Evolutionary conservation across 768 basidiomycete genomes (phyloP).

Genomic region (Cubamyces lactineus): DNA sequence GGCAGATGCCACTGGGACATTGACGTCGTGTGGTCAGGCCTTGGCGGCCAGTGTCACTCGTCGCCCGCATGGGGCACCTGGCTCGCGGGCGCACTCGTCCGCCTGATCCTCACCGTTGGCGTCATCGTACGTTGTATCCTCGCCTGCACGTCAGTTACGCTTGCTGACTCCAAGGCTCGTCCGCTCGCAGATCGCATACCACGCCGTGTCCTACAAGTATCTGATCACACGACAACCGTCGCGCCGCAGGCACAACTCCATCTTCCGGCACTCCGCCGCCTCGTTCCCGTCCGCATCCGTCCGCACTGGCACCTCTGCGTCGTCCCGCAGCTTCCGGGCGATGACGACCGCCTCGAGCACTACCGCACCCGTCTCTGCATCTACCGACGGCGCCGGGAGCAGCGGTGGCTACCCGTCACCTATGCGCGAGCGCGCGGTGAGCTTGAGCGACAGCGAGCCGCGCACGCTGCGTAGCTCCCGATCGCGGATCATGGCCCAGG

Average conservation of each 20-base stretch:
- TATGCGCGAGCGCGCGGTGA: conserved; percentile 14
- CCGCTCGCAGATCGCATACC: conserved; percentile 28
- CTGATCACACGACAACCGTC: conserved; percentile 29
- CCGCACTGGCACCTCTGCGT: conserved; percentile 13
- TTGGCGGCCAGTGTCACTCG: conserved; percentile 33
- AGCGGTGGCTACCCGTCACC: conserved; percentile 1
- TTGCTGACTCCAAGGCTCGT: neutral
- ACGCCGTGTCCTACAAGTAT: conserved; percentile 33
- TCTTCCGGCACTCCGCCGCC: conserved; percentile 24
- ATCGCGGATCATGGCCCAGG: conserved; percentile 26
- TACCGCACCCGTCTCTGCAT: conserved; percentile 17
- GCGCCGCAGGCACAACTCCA: conserved; percentile 25
- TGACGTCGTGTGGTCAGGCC: conserved; percentile 66
- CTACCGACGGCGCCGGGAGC: neutral
- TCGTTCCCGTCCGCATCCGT: conserved; percentile 23
- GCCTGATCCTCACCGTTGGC: conserved; percentile 54
- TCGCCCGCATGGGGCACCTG: conserved; percentile 54
- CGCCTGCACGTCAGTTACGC: neutral
- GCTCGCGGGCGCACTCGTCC: conserved; percentile 55
- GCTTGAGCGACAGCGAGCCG: conserved; percentile 23
- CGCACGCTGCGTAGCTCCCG: conserved; percentile 28
- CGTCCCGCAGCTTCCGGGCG: conserved; percentile 26
- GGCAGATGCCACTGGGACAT: conserved; percentile 65
- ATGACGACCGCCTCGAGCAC: conserved; percentile 27
- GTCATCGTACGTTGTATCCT: conserved; percentile 47